Conservation (phyloP, 768 basidiomycete species). For the Sporobolomyces roseus region DNA sequence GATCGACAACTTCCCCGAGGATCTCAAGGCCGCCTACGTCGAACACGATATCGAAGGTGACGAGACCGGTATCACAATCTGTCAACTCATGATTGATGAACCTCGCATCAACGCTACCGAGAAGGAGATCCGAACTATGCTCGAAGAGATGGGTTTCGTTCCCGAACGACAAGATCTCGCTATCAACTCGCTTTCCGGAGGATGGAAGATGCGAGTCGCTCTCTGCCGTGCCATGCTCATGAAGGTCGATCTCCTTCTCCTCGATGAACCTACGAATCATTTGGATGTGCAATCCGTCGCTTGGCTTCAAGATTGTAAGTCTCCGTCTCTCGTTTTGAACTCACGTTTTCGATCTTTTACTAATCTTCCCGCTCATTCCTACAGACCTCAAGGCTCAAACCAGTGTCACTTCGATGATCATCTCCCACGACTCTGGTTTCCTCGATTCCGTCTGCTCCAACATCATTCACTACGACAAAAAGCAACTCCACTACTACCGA, state of each 20-base stretch:
- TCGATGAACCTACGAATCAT: conserved; percentile 59
- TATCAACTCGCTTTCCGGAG: conserved; percentile 87
- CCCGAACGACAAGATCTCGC: conserved; percentile 74
- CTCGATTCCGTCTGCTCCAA: conserved; percentile 92
- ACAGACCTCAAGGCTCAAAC: conserved; percentile 66
- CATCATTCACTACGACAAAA: conserved; percentile 93
- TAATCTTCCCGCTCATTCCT: neutral
- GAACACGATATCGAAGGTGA: conserved; percentile 72
- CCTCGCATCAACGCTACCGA: conserved; percentile 73
- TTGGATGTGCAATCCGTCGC: conserved; percentile 65
- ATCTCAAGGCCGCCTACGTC: conserved; percentile 89
- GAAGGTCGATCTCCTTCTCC: conserved; percentile 61
- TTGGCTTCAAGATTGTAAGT: conserved; percentile 74
- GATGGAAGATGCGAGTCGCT: conserved; percentile 99
- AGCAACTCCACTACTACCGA: conserved; percentile 92
- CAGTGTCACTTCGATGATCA: conserved; percentile 81
- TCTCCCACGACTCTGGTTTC: conserved; percentile 97
- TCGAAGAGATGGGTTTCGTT: conserved; percentile 86
- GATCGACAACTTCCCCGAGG: conserved; percentile 83
- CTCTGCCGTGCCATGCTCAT: conserved; percentile 94
- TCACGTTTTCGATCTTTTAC: neutral
- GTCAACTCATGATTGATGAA: conserved; percentile 52
- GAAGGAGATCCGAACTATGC: conserved; percentile 70
- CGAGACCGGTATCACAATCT: conserved; percentile 44
- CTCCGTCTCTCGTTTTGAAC: neutral